Evolutionary conservation across 768 basidiomycete genomes (phyloP).

Genomic region (Hypholoma sublateritium): DNA sequence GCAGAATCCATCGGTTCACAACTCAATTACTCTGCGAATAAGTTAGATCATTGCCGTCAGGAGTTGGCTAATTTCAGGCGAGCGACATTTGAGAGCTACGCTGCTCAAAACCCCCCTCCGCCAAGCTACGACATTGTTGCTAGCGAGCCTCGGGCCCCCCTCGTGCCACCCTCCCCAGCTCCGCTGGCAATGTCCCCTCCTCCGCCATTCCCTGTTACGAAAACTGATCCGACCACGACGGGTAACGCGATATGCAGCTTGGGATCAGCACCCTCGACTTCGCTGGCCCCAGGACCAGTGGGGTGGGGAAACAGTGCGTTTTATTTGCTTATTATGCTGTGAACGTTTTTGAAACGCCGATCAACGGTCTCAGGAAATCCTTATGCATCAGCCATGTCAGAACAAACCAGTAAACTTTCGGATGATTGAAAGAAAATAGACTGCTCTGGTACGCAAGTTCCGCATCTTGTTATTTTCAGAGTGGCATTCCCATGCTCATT

Average conservation of each 20-base stretch:
- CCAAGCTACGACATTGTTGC: conserved; percentile 28
- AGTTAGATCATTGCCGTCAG: conserved; percentile 24
- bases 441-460: no score
- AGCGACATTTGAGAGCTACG: conserved; percentile 33
- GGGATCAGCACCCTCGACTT: neutral
- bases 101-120: conserved; percentile 26
- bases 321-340: neutral
- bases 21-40: conserved; percentile 24
- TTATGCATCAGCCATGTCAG: conserved; percentile 33
- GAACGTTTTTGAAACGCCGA: conserved; percentile 6
- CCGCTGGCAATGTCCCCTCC: conserved; percentile 1
- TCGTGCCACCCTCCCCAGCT: neutral
- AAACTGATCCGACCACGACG: neutral
- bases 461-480: no score
- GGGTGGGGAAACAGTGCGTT: conserved; percentile 34
- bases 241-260: neutral
- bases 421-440: neutral
- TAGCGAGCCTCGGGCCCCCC: neutral
- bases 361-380: conserved; percentile 31
- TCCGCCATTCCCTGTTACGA: neutral
- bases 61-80: conserved; percentile 31
- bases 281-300: conserved; percentile 8
- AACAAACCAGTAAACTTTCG: conserved; percentile 16
- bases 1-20: conserved; percentile 28
- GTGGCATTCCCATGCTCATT: no score